Base-by-base conservation (phyloP, 2,329 filamentous ascomycete genomes). In the Lecanoromycetidae sp. region DNA sequence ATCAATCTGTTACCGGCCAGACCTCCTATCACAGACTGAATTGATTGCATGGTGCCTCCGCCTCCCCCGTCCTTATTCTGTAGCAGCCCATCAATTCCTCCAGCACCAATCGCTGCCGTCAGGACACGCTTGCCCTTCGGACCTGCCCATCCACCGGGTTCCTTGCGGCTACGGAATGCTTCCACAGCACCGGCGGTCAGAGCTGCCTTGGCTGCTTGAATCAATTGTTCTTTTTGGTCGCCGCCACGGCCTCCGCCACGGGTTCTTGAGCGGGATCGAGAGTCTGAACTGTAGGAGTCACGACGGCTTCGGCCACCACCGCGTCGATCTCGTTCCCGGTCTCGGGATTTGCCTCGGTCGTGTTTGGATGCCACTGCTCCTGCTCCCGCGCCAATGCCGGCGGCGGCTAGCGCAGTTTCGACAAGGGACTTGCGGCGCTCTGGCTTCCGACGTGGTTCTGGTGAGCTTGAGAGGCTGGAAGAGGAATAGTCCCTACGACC, bases 81-180 rank as follows among this genome's bases (percentile, higher is more conserved):
- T 48, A 82, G 71, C 34, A 87, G 75, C 7, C 80, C 79, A 63
- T 95, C 87, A 52, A 94, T 83, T 49, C 87, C 84, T 55, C 85
- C 90, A 50, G 90, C 87, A 65, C 86, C 83, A 36, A 80, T 65
- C 29, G 90, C 90, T 39, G 87, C 88, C 19, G 90, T 95, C 40
- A 94, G 75, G 51, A 96, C 78, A 44, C 90, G 86, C 70, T 87
- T 91, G 55, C 87, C 86, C 67, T 95, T 95, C 53, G 85, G 83
- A 30, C 88, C 90, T 54, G 81, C 83, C 87, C 88, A 95, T 35
- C 82, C 77, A 46, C 90, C 90, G 2, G 87, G 84, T 53, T 91
- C 84, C 58, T 90, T 94, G 61, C 88, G 81, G 48, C 87, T 81
- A 52, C 86, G 82, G 72, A 94, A 94, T 34, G 90, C 90, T 65